These are phyloP conservation scores for Curvularia eragrostidis DNA, from an alignment of 2,329 filamentous ascomycete genomes.

Conservation along the genomic window DNA sequence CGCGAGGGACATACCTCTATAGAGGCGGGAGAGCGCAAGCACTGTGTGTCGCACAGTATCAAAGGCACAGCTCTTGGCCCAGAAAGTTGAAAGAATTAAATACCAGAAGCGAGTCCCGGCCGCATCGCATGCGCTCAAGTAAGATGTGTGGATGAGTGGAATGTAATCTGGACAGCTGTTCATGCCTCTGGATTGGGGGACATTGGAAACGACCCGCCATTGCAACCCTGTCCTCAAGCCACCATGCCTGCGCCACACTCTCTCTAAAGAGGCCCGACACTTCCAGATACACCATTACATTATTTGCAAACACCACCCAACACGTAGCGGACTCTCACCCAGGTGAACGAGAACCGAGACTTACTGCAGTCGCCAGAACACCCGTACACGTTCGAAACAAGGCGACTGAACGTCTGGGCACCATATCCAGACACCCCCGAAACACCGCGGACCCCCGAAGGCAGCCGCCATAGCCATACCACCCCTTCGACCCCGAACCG, in stretches of 20 bases:
- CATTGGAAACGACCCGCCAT: slow-evolving; percentile 17
- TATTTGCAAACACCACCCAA: slow-evolving; percentile 4
- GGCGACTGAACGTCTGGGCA: slow-evolving; percentile 24
- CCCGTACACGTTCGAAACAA: slow-evolving; percentile 12
- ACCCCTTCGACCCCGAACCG: slow-evolving; percentile 1
- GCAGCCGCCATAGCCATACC: slow-evolving; percentile 13
- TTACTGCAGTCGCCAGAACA: not conserved
- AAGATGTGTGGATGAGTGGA: slow-evolving; percentile 8
- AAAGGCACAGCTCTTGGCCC: slow-evolving; percentile 12
- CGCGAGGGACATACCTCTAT: slow-evolving; percentile 42
- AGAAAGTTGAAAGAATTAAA: slow-evolving; percentile 25
- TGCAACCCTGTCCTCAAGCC: slow-evolving; percentile 17
- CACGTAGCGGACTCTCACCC: not conserved
- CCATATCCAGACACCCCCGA: slow-evolving; percentile 20
- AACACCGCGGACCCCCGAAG: slow-evolving; percentile 37
- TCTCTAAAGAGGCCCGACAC: slow-evolving; percentile 8
- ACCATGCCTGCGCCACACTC: slow-evolving; percentile 18
- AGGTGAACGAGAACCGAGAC: not conserved
- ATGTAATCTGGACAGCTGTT: slow-evolving; percentile 41
- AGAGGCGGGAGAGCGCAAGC: slow-evolving; percentile 34
- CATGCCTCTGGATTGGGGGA: slow-evolving; percentile 16
- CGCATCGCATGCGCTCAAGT: slow-evolving; percentile 29
- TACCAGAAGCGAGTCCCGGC: slow-evolving; percentile 31
- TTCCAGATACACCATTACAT: slow-evolving; percentile 4
- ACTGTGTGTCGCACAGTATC: slow-evolving; percentile 14